Percentiles rank a stretch among this genome's conserved stretches.
phyloP scores from a whole-genome alignment of 176 grass and related monocot species.

The Juncus effusus region DNA sequence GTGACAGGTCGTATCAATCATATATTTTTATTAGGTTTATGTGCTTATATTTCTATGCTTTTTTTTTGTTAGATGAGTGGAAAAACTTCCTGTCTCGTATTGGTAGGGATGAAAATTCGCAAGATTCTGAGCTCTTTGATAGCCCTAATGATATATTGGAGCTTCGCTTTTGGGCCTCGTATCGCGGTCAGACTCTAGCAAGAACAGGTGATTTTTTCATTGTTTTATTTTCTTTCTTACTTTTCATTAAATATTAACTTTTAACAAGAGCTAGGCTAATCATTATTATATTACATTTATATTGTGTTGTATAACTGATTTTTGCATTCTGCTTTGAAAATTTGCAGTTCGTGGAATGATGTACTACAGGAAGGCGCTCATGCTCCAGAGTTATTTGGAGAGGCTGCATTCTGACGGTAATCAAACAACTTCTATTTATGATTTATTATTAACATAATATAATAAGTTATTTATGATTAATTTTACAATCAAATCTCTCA shows the following conservation, averaged over 20 bases:
- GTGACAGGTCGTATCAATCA: too few relatives aligned
- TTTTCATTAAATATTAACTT: conserved; percentile 10
- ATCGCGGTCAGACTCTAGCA: conserved; percentile 96
- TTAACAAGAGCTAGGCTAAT: too few relatives aligned
- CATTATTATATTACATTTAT: too few relatives aligned
- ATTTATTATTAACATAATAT: too few relatives aligned
- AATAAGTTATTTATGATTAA: too few relatives aligned
- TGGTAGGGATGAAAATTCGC: conserved; percentile 39
- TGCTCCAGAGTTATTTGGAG: conserved; percentile 96
- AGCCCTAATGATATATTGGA: conserved; percentile 70
- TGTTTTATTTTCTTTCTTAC: conserved; percentile 25
- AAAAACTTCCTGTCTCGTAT: conserved; percentile 92
- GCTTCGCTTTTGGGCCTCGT: conserved; percentile 90
- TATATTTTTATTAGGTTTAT: too few relatives aligned
- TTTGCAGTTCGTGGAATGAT: conserved; percentile 92
- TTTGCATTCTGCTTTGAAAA: neutral
- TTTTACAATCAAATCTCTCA: too few relatives aligned
- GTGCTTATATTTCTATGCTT: too few relatives aligned
- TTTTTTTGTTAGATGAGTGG: conserved; percentile 67
- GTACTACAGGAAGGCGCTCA: conserved; percentile 93
- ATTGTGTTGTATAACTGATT: too few relatives aligned
- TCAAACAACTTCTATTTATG: too few relatives aligned
- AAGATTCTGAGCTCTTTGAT: conserved; percentile 63
- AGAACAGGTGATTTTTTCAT: conserved; percentile 58
- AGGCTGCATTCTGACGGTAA: conserved; percentile 18